Evolutionary conservation across 352 stramenopile species (phyloP).

Genomic region (Phytophthora cryptogea): DNA sequence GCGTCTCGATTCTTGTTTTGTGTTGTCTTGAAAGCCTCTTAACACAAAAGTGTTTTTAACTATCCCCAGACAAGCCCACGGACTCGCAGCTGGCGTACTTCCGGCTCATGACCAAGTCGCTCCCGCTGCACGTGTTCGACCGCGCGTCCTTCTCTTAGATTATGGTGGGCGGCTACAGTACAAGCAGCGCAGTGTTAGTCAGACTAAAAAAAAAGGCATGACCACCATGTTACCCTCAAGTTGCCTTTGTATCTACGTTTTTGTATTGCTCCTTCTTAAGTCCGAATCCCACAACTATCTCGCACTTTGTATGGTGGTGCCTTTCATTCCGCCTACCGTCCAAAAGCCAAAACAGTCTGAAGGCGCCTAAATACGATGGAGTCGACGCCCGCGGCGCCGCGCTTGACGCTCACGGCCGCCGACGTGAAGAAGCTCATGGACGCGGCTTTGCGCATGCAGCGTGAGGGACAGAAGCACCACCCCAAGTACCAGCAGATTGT

Average conservation of each 20-base stretch:
- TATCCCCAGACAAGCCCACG: conserved; percentile 62
- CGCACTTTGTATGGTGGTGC: too few relatives aligned
- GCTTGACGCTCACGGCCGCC: conserved; percentile 50
- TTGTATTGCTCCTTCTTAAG: too few relatives aligned
- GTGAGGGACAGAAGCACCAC: conserved; percentile 73
- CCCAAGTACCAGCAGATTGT: conserved; percentile 90
- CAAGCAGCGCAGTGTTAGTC: conserved; percentile 22
- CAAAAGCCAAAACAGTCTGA: too few relatives aligned
- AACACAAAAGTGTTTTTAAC: conserved; percentile 3
- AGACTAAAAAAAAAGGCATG: conserved; percentile 14
- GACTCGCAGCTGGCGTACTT: conserved; percentile 81
- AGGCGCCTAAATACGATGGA: conserved; percentile 21
- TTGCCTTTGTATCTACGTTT: not conserved
- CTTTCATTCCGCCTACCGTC: too few relatives aligned
- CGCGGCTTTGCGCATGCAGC: conserved; percentile 80
- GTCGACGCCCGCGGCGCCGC: conserved; percentile 13
- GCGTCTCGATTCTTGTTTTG: conserved; percentile 16
- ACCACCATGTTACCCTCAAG: conserved; percentile 18
- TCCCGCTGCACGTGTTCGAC: conserved; percentile 81
- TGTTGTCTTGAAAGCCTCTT: not conserved
- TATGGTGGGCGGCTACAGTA: conserved; percentile 16
- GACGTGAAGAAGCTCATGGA: conserved; percentile 88
- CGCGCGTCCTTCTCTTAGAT: conserved; percentile 83
- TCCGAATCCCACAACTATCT: too few relatives aligned
- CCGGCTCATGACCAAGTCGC: conserved; percentile 85